phyloP scores from a whole-genome alignment of 2,329 filamentous ascomycete species.

The Colletotrichum sp. region DNA sequence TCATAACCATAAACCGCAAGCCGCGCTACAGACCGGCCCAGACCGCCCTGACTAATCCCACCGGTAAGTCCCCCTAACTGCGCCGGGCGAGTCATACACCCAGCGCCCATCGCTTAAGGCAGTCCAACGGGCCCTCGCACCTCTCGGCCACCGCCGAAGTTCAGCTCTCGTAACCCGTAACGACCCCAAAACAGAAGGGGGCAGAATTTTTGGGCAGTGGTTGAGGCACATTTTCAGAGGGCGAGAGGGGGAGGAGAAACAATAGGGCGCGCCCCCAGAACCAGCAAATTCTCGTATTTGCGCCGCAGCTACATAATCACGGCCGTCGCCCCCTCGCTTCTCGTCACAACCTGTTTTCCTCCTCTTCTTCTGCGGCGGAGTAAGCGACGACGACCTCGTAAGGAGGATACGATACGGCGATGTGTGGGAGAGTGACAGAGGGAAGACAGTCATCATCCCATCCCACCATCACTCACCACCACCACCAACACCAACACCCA shows the following conservation, averaged over 20 bases:
- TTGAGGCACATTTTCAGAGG: not conserved
- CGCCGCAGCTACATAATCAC: constrained; percentile 8
- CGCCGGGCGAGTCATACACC: not conserved
- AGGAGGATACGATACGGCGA: not conserved
- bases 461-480: not conserved
- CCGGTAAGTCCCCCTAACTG: not conserved
- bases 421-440: not conserved
- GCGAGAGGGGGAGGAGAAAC: not conserved
- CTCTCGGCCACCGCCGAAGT: constrained; percentile 1
- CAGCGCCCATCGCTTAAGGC: not conserved
- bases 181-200: not conserved
- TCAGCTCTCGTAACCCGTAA: not conserved
- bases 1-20: not conserved
- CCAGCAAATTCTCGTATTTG: not conserved
- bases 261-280: not conserved
- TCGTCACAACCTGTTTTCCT: not conserved
- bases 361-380: not conserved
- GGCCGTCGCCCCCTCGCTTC: not conserved
- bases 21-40: not conserved
- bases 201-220: not conserved
- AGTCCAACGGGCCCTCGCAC: not conserved
- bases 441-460: not conserved
- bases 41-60: not conserved
- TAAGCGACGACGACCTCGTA: not conserved
- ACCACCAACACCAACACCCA: not conserved